phyloP scores from a whole-genome alignment of 257 asterid genomes.

The Nicotiana tabacum region DNA sequence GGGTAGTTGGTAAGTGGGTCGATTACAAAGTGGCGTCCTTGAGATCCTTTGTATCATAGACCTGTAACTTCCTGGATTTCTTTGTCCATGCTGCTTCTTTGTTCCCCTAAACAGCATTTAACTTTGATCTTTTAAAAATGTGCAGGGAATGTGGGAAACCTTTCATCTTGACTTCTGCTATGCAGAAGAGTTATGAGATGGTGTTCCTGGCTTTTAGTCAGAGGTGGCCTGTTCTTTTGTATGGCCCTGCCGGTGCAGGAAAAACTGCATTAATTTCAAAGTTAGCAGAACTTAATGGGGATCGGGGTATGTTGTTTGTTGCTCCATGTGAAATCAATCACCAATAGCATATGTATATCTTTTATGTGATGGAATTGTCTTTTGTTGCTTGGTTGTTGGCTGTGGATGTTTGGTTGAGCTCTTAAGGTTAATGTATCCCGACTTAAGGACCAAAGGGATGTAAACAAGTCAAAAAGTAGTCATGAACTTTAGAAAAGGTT shows the following conservation, averaged over 20 bases:
- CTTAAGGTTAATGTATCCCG: not conserved
- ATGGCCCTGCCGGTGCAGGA: constrained; percentile 92
- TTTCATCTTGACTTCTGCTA: constrained; percentile 59
- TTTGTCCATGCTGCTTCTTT: not conserved
- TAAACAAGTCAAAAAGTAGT: not conserved
- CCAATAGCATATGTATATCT: not conserved
- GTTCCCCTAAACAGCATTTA: constrained; percentile 4
- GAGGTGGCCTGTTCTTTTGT: constrained; percentile 94
- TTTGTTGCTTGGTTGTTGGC: not conserved
- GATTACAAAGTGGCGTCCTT: not conserved
- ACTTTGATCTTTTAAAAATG: constrained; percentile 4
- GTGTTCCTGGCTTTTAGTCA: constrained; percentile 76
- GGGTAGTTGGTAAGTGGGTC: constrained; percentile 1
- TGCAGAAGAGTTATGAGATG: constrained; percentile 71
- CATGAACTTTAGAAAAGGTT: not conserved
- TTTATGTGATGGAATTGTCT: not conserved
- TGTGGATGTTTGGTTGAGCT: not conserved
- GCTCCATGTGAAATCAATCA: not conserved
- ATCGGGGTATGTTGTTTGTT: constrained; percentile 14
- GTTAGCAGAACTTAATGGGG: constrained; percentile 56
- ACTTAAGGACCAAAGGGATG: not conserved
- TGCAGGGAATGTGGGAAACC: constrained; percentile 53
- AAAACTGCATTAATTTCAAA: constrained; percentile 69
- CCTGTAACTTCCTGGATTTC: not conserved
- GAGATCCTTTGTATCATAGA: not conserved